phyloP scores from a whole-genome alignment of 495 filamentous ascomycete species.

The Podospora conica region DNA sequence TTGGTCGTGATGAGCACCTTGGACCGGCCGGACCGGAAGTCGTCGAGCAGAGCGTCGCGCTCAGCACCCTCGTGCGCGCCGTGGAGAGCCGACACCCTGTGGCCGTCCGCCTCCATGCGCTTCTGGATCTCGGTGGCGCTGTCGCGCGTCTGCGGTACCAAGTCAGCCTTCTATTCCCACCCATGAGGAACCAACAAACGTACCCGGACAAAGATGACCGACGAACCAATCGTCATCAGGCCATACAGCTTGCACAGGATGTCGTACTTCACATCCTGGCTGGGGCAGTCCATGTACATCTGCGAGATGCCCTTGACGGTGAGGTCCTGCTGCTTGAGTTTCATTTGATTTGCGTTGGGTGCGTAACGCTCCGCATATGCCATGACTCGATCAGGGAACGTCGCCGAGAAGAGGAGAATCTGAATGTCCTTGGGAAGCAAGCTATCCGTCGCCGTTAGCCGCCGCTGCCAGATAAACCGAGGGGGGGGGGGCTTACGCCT shows the following conservation, averaged over 20 bases:
- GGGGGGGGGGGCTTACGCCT: conserved; percentile 49
- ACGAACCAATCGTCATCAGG: conserved; percentile 89
- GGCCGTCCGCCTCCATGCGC: conserved; percentile 81
- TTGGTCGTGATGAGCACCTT: conserved; percentile 99
- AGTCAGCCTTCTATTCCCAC: conserved; percentile 18
- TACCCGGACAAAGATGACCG: conserved; percentile 95
- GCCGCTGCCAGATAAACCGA: background rate
- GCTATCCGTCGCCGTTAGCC: conserved; percentile 37
- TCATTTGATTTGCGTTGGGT: conserved; percentile 80
- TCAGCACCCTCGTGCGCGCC: conserved; percentile 76
- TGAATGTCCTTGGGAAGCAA: conserved; percentile 67
- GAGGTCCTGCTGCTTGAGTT: conserved; percentile 80
- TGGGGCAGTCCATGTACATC: conserved; percentile 85
- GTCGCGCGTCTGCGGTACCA: conserved; percentile 55
- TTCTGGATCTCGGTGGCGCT: conserved; percentile 76
- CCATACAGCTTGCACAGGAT: conserved; percentile 88
- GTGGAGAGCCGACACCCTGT: conserved; percentile 83
- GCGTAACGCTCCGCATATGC: conserved; percentile 73
- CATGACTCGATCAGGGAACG: conserved; percentile 81
- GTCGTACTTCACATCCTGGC: conserved; percentile 76
- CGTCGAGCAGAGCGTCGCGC: conserved; percentile 79
- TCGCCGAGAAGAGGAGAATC: conserved; percentile 91
- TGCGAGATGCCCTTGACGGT: conserved; percentile 97
- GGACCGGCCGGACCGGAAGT: conserved; percentile 75
- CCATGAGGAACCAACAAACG: conserved; percentile 12